Conservation (phyloP, 169 alveolate genomes). For the Plasmodium reichenowi region DNA sequence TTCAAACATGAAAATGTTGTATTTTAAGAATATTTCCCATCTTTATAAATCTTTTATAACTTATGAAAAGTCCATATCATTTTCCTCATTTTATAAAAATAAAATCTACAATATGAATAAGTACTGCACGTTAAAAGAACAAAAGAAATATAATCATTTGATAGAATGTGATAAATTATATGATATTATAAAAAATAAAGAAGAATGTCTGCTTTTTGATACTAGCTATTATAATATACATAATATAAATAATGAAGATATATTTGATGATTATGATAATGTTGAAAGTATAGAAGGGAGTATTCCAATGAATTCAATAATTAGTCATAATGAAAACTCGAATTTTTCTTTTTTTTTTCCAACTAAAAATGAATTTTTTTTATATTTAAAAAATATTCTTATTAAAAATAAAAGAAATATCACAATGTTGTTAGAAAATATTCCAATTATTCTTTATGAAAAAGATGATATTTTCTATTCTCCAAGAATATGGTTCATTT, state of each 20-base stretch:
- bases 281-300: constrained; percentile 63
- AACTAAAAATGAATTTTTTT: constrained; percentile 41
- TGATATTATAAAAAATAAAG: constrained; percentile 46
- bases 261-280: constrained; percentile 10
- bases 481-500: constrained; percentile 70
- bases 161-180: constrained; percentile 47
- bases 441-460: constrained; percentile 60
- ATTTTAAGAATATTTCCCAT: too few relatives aligned
- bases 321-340: constrained; percentile 26
- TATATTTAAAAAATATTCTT: constrained; percentile 21
- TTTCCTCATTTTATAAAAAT: not conserved
- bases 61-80: too few relatives aligned
- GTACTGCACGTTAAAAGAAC: constrained; percentile 12
- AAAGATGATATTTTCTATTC: constrained; percentile 61
- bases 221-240: constrained; percentile 45
- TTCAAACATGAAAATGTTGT: too few relatives aligned
- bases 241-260: constrained; percentile 5
- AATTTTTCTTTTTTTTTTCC: constrained; percentile 71
- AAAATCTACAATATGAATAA: not conserved
- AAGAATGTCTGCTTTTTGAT: constrained; percentile 44
- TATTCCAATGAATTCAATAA: constrained; percentile 29
- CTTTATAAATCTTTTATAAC: too few relatives aligned
- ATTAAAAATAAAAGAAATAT: constrained; percentile 9
- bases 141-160: constrained; percentile 10
- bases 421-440: constrained; percentile 27